These are phyloP conservation scores for Tothia fuscella DNA, from an alignment of 2,329 filamentous ascomycete genomes.

Conservation along the genomic window DNA sequence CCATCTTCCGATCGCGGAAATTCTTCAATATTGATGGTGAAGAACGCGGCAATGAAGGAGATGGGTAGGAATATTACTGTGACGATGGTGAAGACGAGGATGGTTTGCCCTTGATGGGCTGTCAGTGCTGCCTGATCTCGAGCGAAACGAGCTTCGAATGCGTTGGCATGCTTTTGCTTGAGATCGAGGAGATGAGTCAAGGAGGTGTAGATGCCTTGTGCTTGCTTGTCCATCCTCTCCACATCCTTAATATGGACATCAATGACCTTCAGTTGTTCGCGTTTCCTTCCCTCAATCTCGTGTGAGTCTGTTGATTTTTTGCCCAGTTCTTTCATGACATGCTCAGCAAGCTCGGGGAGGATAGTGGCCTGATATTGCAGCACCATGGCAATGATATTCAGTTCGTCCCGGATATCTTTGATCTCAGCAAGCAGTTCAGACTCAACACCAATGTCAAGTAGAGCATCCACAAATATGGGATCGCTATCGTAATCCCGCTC, in stretches of 20 bases:
- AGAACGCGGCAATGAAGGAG: conserved; percentile 44
- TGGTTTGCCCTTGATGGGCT: conserved; percentile 43
- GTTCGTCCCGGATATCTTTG: conserved; percentile 56
- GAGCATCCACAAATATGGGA: conserved; percentile 39
- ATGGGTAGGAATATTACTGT: conserved; percentile 46
- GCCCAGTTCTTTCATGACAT: conserved; percentile 26
- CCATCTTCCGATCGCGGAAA: conserved; percentile 28
- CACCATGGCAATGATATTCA: conserved; percentile 48
- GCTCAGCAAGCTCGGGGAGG: conserved; percentile 34
- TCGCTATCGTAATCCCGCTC: conserved; percentile 19
- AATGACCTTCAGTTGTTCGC: conserved; percentile 45
- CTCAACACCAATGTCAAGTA: conserved; percentile 49
- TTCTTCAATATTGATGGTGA: conserved; percentile 41
- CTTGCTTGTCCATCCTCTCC: conserved; percentile 52
- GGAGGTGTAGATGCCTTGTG: conserved; percentile 45
- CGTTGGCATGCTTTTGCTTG: conserved; percentile 59
- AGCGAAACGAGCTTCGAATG: conserved; percentile 51
- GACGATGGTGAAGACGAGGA: conserved; percentile 49
- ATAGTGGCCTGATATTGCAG: conserved; percentile 38
- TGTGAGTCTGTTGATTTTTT: conserved; percentile 25
- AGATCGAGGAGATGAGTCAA: conserved; percentile 53
- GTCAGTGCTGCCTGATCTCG: conserved; percentile 50
- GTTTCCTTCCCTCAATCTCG: conserved; percentile 43
- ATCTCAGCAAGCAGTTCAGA: conserved; percentile 50
- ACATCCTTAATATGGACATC: conserved; percentile 48